Conservation (phyloP, 495 filamentous ascomycete species). For the Hypoxylon fragiforme region DNA sequence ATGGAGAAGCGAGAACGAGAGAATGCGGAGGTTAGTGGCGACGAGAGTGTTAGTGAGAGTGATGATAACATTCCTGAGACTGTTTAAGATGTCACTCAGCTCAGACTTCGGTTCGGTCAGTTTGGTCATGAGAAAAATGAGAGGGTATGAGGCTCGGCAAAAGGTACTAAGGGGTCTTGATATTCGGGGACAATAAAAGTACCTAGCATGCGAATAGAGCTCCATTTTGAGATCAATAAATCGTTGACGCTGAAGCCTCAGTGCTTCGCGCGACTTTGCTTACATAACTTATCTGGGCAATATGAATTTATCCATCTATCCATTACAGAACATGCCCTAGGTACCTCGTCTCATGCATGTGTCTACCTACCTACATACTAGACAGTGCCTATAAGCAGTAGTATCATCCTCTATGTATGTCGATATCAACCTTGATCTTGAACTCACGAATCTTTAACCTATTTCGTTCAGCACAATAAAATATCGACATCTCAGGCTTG, state of each 20-base stretch:
- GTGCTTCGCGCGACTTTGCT: too few relatives aligned
- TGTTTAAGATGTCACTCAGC: conserved; percentile 36
- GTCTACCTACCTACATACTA: too few relatives aligned
- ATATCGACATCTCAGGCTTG: neutral
- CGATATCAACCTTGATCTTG: too few relatives aligned
- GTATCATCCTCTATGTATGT: too few relatives aligned
- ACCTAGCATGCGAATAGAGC: conserved; percentile 35
- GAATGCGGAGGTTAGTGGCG: conserved; percentile 94
- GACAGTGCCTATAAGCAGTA: too few relatives aligned
- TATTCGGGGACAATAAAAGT: conserved; percentile 30
- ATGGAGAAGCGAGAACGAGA: conserved; percentile 99
- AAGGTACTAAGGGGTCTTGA: conserved; percentile 30
- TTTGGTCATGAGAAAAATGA: conserved; percentile 11
- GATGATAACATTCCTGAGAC: conserved; percentile 70
- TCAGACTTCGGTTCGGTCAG: conserved; percentile 13
- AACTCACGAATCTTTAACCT: too few relatives aligned
- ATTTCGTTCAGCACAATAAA: too few relatives aligned
- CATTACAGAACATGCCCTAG: too few relatives aligned
- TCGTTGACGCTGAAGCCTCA: neutral
- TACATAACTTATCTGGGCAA: too few relatives aligned
- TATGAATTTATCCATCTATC: too few relatives aligned
- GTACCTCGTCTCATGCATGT: too few relatives aligned
- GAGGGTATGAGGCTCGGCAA: conserved; percentile 26
- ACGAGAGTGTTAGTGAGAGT: conserved; percentile 90
- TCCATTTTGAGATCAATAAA: conserved; percentile 16